Evolutionary conservation across 2,329 filamentous ascomycete species (phyloP).

Genomic region (Pestalotiopsis sp.): DNA sequence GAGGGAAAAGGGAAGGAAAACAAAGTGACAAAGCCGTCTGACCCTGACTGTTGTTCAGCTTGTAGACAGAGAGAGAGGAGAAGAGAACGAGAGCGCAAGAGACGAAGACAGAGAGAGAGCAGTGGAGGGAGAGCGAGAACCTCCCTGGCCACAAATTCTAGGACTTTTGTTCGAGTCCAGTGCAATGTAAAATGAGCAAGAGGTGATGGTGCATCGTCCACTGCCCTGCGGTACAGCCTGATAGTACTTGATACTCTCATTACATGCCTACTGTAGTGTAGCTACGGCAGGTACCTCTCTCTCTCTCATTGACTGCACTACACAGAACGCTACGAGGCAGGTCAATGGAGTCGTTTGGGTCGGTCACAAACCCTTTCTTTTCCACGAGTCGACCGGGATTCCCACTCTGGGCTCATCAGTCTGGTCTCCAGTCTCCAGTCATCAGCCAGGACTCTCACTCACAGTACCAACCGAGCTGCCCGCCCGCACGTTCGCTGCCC

Average conservation of each 20-base stretch:
- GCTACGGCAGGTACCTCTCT: no score
- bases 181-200: not conserved
- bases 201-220: not conserved
- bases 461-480: not conserved
- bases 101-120: not conserved
- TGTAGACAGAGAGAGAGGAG: not conserved
- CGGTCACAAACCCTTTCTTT: not conserved
- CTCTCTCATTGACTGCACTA: no score
- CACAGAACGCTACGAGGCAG: not conserved
- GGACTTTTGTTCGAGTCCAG: not conserved
- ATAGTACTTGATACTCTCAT: no score
- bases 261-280: no score
- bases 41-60: not conserved
- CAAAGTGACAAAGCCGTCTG: not conserved
- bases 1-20: not conserved
- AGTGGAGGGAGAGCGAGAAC: not conserved
- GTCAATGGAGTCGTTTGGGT: not conserved
- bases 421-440: not conserved
- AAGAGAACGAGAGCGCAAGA: not conserved
- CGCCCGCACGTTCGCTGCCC: conserved; percentile 14
- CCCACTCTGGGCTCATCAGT: not conserved
- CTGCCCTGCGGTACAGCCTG: not conserved
- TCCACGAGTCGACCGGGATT: not conserved
- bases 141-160: not conserved
- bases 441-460: not conserved